Evolutionary conservation across 2,329 filamentous ascomycete genomes (phyloP).

Genomic region (Ilyonectria destructans): DNA sequence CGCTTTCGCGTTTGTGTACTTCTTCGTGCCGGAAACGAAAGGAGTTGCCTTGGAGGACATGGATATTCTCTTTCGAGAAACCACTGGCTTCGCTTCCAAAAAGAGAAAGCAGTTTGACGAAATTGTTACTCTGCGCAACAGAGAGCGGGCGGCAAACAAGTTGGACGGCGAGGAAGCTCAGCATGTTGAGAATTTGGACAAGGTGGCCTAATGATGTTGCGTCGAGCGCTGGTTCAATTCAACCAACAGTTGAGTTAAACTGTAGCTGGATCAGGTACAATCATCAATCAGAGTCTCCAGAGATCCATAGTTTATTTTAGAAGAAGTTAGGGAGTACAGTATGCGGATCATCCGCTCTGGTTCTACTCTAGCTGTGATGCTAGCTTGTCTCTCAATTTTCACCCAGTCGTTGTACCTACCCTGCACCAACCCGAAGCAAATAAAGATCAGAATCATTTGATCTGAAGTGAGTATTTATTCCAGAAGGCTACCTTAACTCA

Average conservation of each 20-base stretch:
- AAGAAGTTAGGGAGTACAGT: too few relatives aligned
- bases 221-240: neutral
- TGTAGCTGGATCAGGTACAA: too few relatives aligned
- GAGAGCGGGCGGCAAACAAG: neutral
- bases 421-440: too few relatives aligned
- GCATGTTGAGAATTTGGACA: conserved; percentile 11
- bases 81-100: conserved; percentile 20
- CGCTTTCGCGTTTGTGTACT: conserved; percentile 32
- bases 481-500: neutral
- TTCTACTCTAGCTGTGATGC: too few relatives aligned
- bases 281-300: too few relatives aligned
- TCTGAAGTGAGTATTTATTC: neutral
- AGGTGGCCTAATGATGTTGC: neutral
- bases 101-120: conserved; percentile 21
- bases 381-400: too few relatives aligned
- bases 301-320: too few relatives aligned
- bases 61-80: conserved; percentile 44
- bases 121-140: conserved; percentile 8
- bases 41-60: conserved; percentile 48
- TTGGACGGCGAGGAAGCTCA: conserved; percentile 12
- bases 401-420: too few relatives aligned
- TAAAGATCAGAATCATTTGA: neutral
- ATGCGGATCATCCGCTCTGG: too few relatives aligned
- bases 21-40: conserved; percentile 47
- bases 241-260: neutral